Evolutionary conservation across 73 alveolate species (phyloP), one percentile per base, ranked within the genome.

Genomic region (Uronychia setigera): DNA sequence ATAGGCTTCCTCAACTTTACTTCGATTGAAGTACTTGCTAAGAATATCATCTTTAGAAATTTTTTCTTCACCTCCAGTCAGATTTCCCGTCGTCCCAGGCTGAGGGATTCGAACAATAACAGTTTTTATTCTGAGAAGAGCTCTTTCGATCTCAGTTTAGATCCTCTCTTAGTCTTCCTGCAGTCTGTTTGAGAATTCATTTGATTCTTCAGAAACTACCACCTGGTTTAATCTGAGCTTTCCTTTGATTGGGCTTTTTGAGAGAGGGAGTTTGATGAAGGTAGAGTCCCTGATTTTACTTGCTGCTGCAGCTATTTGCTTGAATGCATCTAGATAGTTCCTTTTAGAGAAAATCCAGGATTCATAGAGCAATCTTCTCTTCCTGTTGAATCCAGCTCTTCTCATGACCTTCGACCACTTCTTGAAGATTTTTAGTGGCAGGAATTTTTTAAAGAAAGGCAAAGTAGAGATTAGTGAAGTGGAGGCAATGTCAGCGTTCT

Each of bases 381-480:
- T 86, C 32, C 92, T 78, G 19, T 78, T n/a, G 75, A 34, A 86
- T 26, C 46, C 87, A 59, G 79, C 79, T 86, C 87, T 35, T 27
- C 92, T 30, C 92, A 86, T 86, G 28, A 79, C 79, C 35, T 78
- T 46, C 81, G 79, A 76, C 92, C 92, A 86, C 46, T 86, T 74
- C 85, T 79, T 86, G 80, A 86, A 86, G 9, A 86, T 59, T 32
- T 75, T 78, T 87, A 86, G 35, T 0, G 83, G 32, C 84, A 59
- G 57, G 74, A 86, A 86, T 60, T 86, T 86, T 74, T 86, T 78
- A 60, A 78, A 86, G 83, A 86, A 86, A 26, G 92, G 92, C n/a
- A 86, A 5, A 5, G 5, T 5, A 5, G n/a, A 11, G 67, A 19
- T 19, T 19, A 46, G 5, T 46, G 67, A 11, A n/a, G n/a, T n/a